Evolutionary conservation across 192 early-diverging fungal species (phyloP).

Genomic region (Coemansia sp.): DNA sequence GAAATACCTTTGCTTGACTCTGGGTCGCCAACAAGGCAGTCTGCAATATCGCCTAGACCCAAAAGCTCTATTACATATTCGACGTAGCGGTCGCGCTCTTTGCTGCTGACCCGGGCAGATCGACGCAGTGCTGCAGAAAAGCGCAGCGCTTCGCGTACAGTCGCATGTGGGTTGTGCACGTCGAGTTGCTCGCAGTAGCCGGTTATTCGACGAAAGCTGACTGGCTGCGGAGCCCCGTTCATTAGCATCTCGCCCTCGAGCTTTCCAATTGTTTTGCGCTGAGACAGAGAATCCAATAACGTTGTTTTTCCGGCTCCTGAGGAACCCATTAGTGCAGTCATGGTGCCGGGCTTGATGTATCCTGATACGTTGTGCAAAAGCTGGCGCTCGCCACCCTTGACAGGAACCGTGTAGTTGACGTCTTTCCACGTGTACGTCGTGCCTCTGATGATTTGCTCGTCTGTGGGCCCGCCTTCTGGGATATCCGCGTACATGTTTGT

Average conservation of each 20-base stretch:
- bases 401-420: constrained; percentile 70
- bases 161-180: constrained; percentile 67
- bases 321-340: constrained; percentile 75
- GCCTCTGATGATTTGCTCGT: constrained; percentile 42
- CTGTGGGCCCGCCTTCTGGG: constrained; percentile 4
- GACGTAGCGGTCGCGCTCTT: constrained; percentile 67
- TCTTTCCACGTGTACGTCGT: constrained; percentile 68
- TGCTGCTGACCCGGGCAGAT: constrained; percentile 74
- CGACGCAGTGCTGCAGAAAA: constrained; percentile 70
- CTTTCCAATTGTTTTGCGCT: constrained; percentile 68
- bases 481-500: background rate
- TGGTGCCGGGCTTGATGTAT: constrained; percentile 69
- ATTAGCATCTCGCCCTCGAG: constrained; percentile 67
- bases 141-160: constrained; percentile 62
- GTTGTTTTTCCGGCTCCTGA: constrained; percentile 72
- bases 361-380: constrained; percentile 69
- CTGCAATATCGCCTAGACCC: constrained; percentile 68
- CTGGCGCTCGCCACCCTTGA: constrained; percentile 63
- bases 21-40: constrained; percentile 69
- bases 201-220: constrained; percentile 64
- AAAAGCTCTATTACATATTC: constrained; percentile 72
- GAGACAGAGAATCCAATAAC: constrained; percentile 68
- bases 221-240: constrained; percentile 50
- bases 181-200: constrained; percentile 82
- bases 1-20: constrained; percentile 74